phyloP scores from a whole-genome alignment of 768 basidiomycete species.

The Tephrocybe sp. region DNA sequence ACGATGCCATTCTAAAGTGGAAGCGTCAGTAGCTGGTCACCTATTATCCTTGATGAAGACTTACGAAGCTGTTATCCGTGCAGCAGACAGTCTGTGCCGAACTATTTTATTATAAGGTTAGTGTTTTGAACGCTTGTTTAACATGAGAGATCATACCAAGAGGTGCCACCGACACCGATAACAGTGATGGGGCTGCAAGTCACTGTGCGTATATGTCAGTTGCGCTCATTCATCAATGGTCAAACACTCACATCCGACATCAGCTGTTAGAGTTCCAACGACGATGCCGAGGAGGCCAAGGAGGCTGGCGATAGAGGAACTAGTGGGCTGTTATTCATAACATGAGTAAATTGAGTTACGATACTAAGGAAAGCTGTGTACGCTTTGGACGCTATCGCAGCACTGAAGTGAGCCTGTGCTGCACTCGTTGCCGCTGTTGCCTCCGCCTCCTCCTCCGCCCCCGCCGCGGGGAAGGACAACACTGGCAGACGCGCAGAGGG shows the following conservation, averaged over 20 bases:
- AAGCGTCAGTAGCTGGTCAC: neutral
- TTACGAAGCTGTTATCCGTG: slow-evolving; percentile 19
- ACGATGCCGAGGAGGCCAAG: slow-evolving; percentile 12
- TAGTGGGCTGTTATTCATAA: neutral
- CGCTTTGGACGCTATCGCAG: slow-evolving; percentile 10
- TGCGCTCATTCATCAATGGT: too few relatives aligned
- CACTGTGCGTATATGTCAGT: too few relatives aligned
- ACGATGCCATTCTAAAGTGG: slow-evolving; percentile 13
- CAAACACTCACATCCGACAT: slow-evolving; percentile 19
- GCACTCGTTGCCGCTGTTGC: neutral
- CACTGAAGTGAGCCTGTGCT: slow-evolving; percentile 1
- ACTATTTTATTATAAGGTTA: slow-evolving; percentile 3
- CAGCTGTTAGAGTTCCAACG: slow-evolving; percentile 4
- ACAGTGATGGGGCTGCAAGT: too few relatives aligned
- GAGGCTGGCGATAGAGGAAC: neutral
- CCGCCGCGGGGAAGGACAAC: slow-evolving; percentile 8
- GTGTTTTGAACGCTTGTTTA: neutral
- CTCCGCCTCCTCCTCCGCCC: neutral
- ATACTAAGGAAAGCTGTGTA: neutral
- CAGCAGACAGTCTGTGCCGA: slow-evolving; percentile 17
- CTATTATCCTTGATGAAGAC: neutral
- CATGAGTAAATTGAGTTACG: neutral
- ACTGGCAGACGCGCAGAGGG: slow-evolving; percentile 14
- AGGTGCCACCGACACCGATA: too few relatives aligned
- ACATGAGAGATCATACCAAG: too few relatives aligned